Evolutionary conservation across 2,329 filamentous ascomycete genomes (phyloP).

Genomic region (Penicillium sp.): DNA sequence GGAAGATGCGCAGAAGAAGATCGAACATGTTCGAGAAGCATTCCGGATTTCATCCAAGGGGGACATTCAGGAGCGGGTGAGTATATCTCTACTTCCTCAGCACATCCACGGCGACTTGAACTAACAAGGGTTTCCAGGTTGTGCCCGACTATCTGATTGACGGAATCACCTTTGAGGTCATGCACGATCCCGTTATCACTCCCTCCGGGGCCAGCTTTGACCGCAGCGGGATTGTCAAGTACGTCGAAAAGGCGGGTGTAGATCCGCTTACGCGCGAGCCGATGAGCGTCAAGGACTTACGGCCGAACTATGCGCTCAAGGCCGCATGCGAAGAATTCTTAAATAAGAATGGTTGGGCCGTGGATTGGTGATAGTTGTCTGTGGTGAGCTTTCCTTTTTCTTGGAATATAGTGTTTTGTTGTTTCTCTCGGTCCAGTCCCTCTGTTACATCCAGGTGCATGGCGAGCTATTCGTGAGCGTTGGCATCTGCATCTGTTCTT

Average conservation of each 20-base stretch:
- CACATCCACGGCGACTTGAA: not conserved
- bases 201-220: constrained; percentile 92
- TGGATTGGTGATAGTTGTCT: constrained; percentile 69
- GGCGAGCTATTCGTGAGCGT: constrained; percentile 21
- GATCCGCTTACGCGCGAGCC: constrained; percentile 86
- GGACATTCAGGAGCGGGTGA: constrained; percentile 49
- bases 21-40: constrained; percentile 50
- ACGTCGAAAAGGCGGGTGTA: constrained; percentile 72
- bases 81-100: constrained; percentile 16
- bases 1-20: constrained; percentile 53
- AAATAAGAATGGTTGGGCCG: constrained; percentile 85
- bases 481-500: constrained; percentile 7
- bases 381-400: not conserved
- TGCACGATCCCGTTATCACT: constrained; percentile 56
- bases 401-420: not conserved
- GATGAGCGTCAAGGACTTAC: constrained; percentile 68
- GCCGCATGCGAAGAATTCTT: constrained; percentile 85
- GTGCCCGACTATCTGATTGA: constrained; percentile 55
- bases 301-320: constrained; percentile 80
- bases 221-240: constrained; percentile 79
- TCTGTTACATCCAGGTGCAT: constrained; percentile 19
- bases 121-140: constrained; percentile 33
- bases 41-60: constrained; percentile 48
- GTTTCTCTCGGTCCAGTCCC: not conserved
- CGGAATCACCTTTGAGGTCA: constrained; percentile 54